These are phyloP conservation scores for Helotiales sp. DNA, from an alignment of 2,329 filamentous ascomycete species.

Conservation along the genomic window DNA sequence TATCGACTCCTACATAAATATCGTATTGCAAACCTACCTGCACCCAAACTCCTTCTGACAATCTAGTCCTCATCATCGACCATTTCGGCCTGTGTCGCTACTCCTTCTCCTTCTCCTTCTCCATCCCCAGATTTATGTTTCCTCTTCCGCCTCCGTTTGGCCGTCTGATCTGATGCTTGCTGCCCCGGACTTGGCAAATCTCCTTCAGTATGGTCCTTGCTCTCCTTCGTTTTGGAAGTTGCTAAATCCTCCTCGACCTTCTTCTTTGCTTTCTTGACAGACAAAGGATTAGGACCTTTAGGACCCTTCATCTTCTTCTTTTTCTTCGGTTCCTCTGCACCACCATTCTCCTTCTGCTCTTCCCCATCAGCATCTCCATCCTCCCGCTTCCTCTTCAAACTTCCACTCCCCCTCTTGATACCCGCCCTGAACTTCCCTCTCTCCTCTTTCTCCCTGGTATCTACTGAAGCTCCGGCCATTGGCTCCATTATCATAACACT, in stretches of 20 bases:
- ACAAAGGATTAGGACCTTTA: conserved; percentile 71
- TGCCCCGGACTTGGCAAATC: conserved; percentile 9
- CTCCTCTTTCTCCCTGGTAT: conserved; percentile 67
- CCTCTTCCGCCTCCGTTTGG: conserved; percentile 41
- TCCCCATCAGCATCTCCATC: conserved; percentile 30
- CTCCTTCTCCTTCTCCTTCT: conserved; percentile 7
- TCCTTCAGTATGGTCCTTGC: conserved; percentile 30
- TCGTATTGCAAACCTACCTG: conserved; percentile 1
- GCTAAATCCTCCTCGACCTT: conserved; percentile 20
- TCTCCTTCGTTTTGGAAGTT: conserved; percentile 24
- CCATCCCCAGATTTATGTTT: conserved; percentile 35
- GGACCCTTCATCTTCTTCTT: conserved; percentile 60
- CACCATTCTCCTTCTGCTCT: conserved; percentile 13
- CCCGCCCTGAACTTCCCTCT: conserved; percentile 72
- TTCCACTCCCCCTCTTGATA: conserved; percentile 51
- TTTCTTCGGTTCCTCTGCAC: conserved; percentile 41
- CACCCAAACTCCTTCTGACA: conserved; percentile 18
- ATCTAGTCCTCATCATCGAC: conserved; percentile 20
- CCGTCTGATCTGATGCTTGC: conserved; percentile 23
- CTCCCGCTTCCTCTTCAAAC: conserved; percentile 37
- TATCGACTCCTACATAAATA: conserved; percentile 18
- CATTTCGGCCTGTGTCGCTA: conserved; percentile 2
- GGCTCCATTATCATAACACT: conserved; percentile 79
- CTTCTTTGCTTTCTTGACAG: conserved; percentile 69
- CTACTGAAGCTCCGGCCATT: conserved; percentile 68